These are phyloP conservation scores for Byssochlamys sp. DNA, from an alignment of 2,329 filamentous ascomycete genomes.

Conservation along the genomic window DNA sequence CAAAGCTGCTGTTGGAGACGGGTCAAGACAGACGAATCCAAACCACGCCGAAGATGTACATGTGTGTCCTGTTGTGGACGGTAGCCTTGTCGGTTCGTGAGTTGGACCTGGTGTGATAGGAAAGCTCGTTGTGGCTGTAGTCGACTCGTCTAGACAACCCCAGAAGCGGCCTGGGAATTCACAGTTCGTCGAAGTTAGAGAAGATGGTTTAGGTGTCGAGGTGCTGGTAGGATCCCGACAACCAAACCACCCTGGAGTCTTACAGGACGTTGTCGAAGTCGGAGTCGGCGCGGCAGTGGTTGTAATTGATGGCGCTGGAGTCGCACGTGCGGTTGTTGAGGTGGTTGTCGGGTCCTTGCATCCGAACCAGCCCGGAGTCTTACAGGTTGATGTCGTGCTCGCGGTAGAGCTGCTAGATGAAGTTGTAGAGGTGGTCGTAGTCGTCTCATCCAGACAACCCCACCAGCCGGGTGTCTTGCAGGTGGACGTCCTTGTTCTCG, in stretches of 20 bases:
- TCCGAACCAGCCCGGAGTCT: slow-evolving; percentile 37
- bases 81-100: slow-evolving; percentile 16
- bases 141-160: slow-evolving; percentile 42
- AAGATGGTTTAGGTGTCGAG: slow-evolving; percentile 12
- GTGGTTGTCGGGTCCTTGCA: slow-evolving; percentile 28
- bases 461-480: slow-evolving; percentile 91
- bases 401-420: slow-evolving; percentile 23
- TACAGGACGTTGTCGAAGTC: slow-evolving; percentile 22
- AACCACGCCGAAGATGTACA: slow-evolving; percentile 18
- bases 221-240: slow-evolving; percentile 29
- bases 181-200: slow-evolving; percentile 27
- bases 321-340: slow-evolving; percentile 20
- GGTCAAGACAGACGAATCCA: slow-evolving; percentile 17
- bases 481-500: slow-evolving; percentile 65
- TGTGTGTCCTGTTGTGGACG: slow-evolving; percentile 15
- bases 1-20: not conserved
- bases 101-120: slow-evolving; percentile 26
- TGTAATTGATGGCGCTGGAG: slow-evolving; percentile 17
- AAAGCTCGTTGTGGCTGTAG: slow-evolving; percentile 14
- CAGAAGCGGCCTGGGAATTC: slow-evolving; percentile 48
- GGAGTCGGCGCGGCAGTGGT: slow-evolving; percentile 14
- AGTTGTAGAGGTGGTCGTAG: slow-evolving; percentile 29
- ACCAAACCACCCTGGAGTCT: slow-evolving; percentile 30
- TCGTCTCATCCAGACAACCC: slow-evolving; percentile 50
- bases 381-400: slow-evolving; percentile 29